Base-by-base conservation (phyloP, 2,329 filamentous ascomycete species). In the Rhynchosporium graminicola region DNA sequence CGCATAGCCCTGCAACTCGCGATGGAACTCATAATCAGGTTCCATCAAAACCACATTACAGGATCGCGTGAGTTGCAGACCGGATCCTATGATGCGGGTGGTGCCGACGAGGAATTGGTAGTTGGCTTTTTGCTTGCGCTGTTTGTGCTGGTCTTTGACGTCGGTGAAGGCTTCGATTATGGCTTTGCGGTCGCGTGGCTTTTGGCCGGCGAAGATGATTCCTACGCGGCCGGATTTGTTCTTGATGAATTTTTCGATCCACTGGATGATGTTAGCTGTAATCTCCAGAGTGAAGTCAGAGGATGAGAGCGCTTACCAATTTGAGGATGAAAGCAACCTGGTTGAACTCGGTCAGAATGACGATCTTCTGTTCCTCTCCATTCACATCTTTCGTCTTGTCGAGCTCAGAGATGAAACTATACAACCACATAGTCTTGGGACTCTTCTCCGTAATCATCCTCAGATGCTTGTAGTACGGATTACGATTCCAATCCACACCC, bases 301-400 rank as follows among this genome's bases (percentile, higher is more conserved):
- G 36, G 5, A 29, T 55, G 36, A 10, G 20, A 40, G 31, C 47
- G 28, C 20, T 26, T 56, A 67, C 62, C 31, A 65, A 13, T 48
- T 67, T 65, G n/a, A 70, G n/a, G 28, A 70, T 59, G 15, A 70
- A 60, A 4, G 59, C 61, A 10, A 66, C 63, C 7, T 52, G 58
- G 55, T 63, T 63, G 51, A 66, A 67, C 6, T 60, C 56, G 31
- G 59, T 65, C 26, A 67, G 48, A 29, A 70, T 66, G 4, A 70
- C 47, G 8, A 70, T 28, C 57, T 70, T 70, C 33, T 62, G 55
- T 40, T 67, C 57, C 26, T 59, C 15, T 1, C 54, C 62, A 13
- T 60, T 31, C 5, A 59, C 33, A 26, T 66, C 62, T 10, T 36
- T 59, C 7, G n/a, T 36, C 5, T 51, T 10, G 3, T 61, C 54